Percentiles rank a stretch among this genome's conserved stretches.
Conservation (phyloP, 2,329 filamentous ascomycete genomes). For the Epichloe festucae region DNA sequence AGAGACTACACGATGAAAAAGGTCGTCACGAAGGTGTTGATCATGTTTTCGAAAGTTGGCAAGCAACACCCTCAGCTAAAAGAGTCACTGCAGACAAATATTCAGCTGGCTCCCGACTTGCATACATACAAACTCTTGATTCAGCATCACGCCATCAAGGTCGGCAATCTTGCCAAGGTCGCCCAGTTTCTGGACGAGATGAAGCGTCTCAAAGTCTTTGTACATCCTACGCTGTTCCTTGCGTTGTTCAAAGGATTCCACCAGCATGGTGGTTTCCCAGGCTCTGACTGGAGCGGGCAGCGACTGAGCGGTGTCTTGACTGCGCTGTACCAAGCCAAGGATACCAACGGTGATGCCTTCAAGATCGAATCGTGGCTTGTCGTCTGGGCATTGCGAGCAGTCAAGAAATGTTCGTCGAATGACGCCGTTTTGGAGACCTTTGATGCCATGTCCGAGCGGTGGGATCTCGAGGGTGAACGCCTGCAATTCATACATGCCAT, state of each 20-base stretch:
- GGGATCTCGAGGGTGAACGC: constrained; percentile 29
- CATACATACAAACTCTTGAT: constrained; percentile 72
- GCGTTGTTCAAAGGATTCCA: constrained; percentile 74
- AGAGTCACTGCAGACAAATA: constrained; percentile 41
- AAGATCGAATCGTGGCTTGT: constrained; percentile 48
- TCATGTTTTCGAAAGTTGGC: constrained; percentile 43
- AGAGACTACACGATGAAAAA: constrained; percentile 33
- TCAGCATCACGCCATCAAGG: constrained; percentile 53
- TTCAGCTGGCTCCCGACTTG: constrained; percentile 59
- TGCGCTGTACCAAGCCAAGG: constrained; percentile 45
- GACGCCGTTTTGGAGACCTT: constrained; percentile 43
- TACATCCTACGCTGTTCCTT: constrained; percentile 68
- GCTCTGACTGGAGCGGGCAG: constrained; percentile 58
- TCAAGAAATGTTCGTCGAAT: constrained; percentile 42
- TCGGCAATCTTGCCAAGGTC: constrained; percentile 61
- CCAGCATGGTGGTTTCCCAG: constrained; percentile 49
- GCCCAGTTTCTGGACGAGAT: constrained; percentile 68
- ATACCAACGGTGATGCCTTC: constrained; percentile 32
- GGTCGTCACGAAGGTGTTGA: constrained; percentile 40
- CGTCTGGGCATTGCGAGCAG: constrained; percentile 49
- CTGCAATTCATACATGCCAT: constrained; percentile 34
- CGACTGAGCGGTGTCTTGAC: constrained; percentile 57
- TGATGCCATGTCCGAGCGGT: constrained; percentile 32
- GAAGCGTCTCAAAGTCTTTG: constrained; percentile 50
- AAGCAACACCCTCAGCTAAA: constrained; percentile 43